A percentile compares a stretch with the other conserved stretches of the same genome.
phyloP scores from a whole-genome alignment of 345 rosid species.

The Populus alba region DNA sequence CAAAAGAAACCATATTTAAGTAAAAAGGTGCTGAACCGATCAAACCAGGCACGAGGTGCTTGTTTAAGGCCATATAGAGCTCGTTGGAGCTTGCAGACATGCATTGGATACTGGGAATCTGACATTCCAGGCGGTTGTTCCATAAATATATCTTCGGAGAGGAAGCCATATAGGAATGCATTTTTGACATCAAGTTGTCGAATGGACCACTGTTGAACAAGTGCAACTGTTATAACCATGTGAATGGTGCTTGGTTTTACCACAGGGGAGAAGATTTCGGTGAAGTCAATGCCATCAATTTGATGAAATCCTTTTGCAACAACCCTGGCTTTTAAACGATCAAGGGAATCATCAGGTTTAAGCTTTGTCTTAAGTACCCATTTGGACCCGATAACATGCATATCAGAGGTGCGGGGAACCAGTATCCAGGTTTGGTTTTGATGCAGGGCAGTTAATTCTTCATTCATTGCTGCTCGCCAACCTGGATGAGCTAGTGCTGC shows the following conservation, averaged over 20 bases:
- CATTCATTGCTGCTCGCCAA: not conserved
- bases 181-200: not conserved
- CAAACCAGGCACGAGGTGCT: not conserved
- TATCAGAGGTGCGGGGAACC: not conserved
- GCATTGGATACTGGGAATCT: not conserved
- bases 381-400: not conserved
- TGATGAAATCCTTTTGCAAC: not conserved
- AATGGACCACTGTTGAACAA: not conserved
- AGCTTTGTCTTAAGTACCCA: not conserved
- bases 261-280: not conserved
- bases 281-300: not conserved
- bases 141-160: not conserved
- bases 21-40: too few relatives aligned
- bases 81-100: not conserved
- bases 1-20: too few relatives aligned
- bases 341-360: not conserved
- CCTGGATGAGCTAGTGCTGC: not conserved
- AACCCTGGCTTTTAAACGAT: not conserved
- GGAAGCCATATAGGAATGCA: too few relatives aligned
- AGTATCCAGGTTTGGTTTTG: not conserved
- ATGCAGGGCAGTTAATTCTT: not conserved
- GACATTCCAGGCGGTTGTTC: not conserved
- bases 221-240: rapidly evolving
- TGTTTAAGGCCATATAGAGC: not conserved
- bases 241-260: not conserved